A percentile compares a stretch with the other conserved stretches of the same genome.
Evolutionary conservation across 306 rosid species (phyloP).

Genomic region (Coriaria nepalensis): DNA sequence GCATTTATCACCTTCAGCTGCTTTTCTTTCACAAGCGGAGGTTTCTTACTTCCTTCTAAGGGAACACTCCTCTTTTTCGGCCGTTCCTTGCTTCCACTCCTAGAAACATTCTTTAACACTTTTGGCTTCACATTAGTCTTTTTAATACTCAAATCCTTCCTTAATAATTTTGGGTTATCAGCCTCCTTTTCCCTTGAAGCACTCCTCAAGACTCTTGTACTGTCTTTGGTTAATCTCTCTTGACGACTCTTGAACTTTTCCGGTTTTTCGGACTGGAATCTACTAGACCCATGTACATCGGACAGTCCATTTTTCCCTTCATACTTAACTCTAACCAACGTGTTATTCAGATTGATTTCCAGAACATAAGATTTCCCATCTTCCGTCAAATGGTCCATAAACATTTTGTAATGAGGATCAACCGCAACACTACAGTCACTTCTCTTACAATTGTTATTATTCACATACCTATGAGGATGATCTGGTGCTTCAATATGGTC

Average conservation of each 20-base stretch:
- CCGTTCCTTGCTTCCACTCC: not conserved
- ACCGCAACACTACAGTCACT: no score
- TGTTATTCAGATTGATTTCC: slow-evolving; percentile 8
- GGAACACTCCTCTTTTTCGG: no score
- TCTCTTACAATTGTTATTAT: no score
- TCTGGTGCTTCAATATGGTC: no score
- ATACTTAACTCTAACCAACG: slow-evolving; percentile 13
- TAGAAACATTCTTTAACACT: not conserved
- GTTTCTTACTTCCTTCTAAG: no score
- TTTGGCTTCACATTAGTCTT: not conserved
- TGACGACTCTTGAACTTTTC: slow-evolving; percentile 5
- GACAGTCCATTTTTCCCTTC: slow-evolving; percentile 12
- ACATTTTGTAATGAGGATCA: slow-evolving; percentile 22
- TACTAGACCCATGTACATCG: not conserved
- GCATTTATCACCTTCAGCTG: no score
- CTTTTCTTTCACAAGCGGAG: no score
- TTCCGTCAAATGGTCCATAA: slow-evolving; percentile 21
- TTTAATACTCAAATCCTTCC: not conserved
- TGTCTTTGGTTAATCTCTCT: slow-evolving; percentile 6
- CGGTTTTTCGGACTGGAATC: no score
- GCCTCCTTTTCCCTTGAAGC: not conserved
- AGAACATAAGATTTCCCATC: slow-evolving; percentile 22
- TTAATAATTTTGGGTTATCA: not conserved
- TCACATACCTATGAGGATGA: no score
- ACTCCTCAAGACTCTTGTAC: slow-evolving; percentile 4